Evolutionary conservation across 1,139 yeast genomes (phyloP).

Genomic region (Magnusiomyces suaveolens): DNA sequence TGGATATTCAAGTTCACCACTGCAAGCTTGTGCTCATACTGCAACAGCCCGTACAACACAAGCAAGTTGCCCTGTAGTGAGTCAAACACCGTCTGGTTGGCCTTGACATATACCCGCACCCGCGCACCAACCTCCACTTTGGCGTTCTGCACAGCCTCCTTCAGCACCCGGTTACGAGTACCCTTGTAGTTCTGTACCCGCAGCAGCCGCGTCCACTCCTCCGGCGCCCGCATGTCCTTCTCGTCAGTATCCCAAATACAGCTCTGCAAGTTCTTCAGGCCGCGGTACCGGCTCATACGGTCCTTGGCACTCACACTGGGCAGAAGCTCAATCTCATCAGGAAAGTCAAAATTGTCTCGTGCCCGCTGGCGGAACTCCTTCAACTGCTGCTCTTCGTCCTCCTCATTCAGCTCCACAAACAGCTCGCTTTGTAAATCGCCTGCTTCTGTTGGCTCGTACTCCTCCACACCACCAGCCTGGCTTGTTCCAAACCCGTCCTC

Average conservation of each 20-base stretch:
- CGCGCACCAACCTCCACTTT: slow-evolving; percentile 57
- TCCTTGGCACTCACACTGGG: slow-evolving; percentile 72
- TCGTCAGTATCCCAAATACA: slow-evolving; percentile 88
- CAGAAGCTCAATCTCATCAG: slow-evolving; percentile 83
- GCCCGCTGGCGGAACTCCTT: slow-evolving; percentile 58
- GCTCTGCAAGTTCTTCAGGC: slow-evolving; percentile 69
- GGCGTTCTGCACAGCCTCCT: slow-evolving; percentile 47
- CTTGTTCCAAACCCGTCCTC: slow-evolving; percentile 32
- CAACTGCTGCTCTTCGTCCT: slow-evolving; percentile 75
- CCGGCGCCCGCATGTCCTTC: slow-evolving; percentile 62
- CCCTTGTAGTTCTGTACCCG: slow-evolving; percentile 72
- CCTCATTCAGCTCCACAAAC: slow-evolving; percentile 67
- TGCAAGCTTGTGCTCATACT: slow-evolving; percentile 80
- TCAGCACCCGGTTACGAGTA: slow-evolving; percentile 58
- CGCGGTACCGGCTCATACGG: slow-evolving; percentile 68
- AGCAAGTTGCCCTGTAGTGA: slow-evolving; percentile 37
- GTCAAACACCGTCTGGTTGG: slow-evolving; percentile 38
- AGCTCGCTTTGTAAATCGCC: slow-evolving; percentile 44
- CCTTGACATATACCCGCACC: slow-evolving; percentile 51
- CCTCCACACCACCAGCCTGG: slow-evolving; percentile 23
- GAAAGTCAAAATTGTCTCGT: slow-evolving; percentile 82
- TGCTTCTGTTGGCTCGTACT: slow-evolving; percentile 38
- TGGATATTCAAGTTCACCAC: slow-evolving; percentile 73
- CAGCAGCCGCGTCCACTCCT: slow-evolving; percentile 65
- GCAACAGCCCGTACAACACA: slow-evolving; percentile 60